Base-by-base conservation (phyloP, 2,329 filamentous ascomycete genomes). In the Colletotrichum cuscutae region DNA sequence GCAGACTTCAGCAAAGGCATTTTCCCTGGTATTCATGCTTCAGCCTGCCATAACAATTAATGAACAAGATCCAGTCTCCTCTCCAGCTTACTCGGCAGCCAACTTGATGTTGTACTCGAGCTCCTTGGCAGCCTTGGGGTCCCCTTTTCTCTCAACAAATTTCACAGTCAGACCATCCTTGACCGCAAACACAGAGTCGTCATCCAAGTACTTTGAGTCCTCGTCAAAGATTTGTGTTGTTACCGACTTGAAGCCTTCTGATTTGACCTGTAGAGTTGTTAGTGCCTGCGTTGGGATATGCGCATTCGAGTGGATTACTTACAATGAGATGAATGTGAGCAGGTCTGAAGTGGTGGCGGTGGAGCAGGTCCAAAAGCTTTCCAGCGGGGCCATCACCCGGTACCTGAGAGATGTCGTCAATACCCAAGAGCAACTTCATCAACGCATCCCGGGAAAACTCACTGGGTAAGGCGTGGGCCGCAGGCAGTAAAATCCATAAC, bases 171-270 rank as follows among this genome's bases (percentile, higher is more conserved):
- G 77, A 30, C 86, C 86, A 28, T 86, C 81, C 82, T 89, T 89
- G 68, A 89, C 86, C 0, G 88, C 88, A 71, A 88, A 90, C 9
- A 89, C 88, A 5, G 84, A 82, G 75, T 90, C 88, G 56, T 85
- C 82, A 6, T 76, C 76, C 26, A 94, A 84, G 76, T 93, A 91
- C 74, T 88, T 86, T 80, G 91, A 90, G 74, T 89, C 86, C 70
- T 86, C 84, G 80, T 95, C 93, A 79, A 95, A 96, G 68, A 97
- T 91, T 80, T 97, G 94, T 1, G 87, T 88, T 0, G 92, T 93
- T 60, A 97, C 87, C 0, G 91, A 86, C 77, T 90, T 92, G 84
- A 92, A 91, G 8, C 88, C 88, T 2, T 88, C 85, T 13, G 86
- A 85, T 32, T 86, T 85, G 61, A 85, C 80, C 70, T 72, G 22